These are phyloP conservation scores for Coniella lustricola DNA, from an alignment of 2,329 filamentous ascomycete species.

Conservation along the genomic window DNA sequence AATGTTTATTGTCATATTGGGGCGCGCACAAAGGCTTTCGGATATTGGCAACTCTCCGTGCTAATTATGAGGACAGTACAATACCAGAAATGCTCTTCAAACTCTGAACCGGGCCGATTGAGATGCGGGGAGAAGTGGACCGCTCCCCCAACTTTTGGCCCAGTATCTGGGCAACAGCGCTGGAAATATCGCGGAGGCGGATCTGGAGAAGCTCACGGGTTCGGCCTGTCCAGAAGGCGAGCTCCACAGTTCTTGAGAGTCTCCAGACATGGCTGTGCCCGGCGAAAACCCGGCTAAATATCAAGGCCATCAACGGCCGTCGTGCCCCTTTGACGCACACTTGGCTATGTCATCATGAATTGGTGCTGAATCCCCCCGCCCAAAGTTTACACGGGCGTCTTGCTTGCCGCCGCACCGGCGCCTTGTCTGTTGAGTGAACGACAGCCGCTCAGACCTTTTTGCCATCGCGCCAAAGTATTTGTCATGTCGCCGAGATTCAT, in stretches of 20 bases:
- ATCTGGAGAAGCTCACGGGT: not conserved
- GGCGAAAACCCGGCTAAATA: conserved; percentile 2
- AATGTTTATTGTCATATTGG: too few relatives aligned
- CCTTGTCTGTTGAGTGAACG: too few relatives aligned
- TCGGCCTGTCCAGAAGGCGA: not conserved
- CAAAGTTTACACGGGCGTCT: too few relatives aligned
- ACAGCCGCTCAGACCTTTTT: too few relatives aligned
- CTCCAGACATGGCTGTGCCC: not conserved
- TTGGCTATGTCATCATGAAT: not conserved
- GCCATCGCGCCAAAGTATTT: too few relatives aligned
- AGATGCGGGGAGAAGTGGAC: conserved; percentile 2
- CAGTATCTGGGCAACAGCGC: not conserved
- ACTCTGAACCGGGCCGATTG: conserved; percentile 1
- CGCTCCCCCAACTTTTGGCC: not conserved
- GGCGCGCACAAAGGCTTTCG: too few relatives aligned
- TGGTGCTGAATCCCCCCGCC: too few relatives aligned
- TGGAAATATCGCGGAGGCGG: not conserved
- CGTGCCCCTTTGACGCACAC: not conserved
- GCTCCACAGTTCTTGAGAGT: not conserved
- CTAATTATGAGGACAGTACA: not conserved
- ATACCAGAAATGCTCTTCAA: not conserved
- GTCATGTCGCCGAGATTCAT: too few relatives aligned
- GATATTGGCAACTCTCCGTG: too few relatives aligned
- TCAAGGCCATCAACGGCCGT: not conserved
- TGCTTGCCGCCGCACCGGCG: too few relatives aligned